Evolutionary conservation across 2,329 filamentous ascomycete genomes (phyloP).

Genomic region (Sphaceloma murrayae): DNA sequence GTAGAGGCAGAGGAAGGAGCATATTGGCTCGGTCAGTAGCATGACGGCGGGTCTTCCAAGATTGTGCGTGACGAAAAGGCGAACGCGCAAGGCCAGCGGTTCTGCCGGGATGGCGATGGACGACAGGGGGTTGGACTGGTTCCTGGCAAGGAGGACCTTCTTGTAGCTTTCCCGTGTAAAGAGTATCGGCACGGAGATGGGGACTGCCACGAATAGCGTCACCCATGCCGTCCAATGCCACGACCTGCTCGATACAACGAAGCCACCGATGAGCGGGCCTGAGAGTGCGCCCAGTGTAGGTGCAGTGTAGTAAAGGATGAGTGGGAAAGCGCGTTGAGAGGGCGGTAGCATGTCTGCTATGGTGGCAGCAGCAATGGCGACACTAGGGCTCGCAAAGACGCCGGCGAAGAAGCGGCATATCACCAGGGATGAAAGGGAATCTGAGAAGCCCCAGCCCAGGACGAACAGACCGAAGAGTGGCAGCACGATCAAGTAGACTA

Average conservation of each 20-base stretch:
- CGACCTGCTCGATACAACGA: constrained; percentile 24
- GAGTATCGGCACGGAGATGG: constrained; percentile 29
- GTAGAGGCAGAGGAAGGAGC: constrained; percentile 46
- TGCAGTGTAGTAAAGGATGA: constrained; percentile 22
- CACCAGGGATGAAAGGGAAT: constrained; percentile 38
- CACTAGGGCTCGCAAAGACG: constrained; percentile 46
- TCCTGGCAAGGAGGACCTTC: constrained; percentile 42
- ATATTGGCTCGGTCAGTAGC: constrained; percentile 41
- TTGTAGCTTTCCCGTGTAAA: constrained; percentile 42
- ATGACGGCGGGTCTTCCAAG: constrained; percentile 34
- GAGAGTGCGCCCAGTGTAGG: constrained; percentile 46
- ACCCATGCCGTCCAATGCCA: constrained; percentile 31
- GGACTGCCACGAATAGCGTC: constrained; percentile 26
- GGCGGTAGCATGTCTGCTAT: constrained; percentile 15
- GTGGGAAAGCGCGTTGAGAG: constrained; percentile 6
- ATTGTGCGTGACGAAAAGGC: constrained; percentile 44
- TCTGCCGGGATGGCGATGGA: too few relatives aligned
- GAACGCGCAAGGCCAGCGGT: constrained; percentile 43
- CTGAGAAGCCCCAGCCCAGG: constrained; percentile 23
- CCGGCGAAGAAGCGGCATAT: constrained; percentile 43
- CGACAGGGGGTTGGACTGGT: too few relatives aligned
- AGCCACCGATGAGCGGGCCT: constrained; percentile 33
- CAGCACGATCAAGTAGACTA: constrained; percentile 44
- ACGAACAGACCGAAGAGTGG: constrained; percentile 42
- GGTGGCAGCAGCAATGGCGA: constrained; percentile 38